Base-by-base conservation (phyloP, 148 eudicot species). In the Drosera capensis region DNA sequence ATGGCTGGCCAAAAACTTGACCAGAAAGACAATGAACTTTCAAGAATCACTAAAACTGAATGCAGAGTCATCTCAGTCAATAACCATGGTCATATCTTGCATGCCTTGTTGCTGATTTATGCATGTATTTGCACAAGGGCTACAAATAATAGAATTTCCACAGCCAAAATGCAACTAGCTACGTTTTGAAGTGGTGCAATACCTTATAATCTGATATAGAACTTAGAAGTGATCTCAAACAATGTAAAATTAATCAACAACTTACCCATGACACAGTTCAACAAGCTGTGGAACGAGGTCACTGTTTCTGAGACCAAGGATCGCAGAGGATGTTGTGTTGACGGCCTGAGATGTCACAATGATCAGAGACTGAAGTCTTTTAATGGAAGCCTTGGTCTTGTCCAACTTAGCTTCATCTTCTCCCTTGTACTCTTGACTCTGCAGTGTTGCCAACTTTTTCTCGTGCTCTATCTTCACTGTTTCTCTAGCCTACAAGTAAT, bases 201-300 rank as follows among this genome's bases (percentile, higher is more conserved):
- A 34, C n/a, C 38, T 34, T 2, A 34, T 34, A 34, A 11, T 34
- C n/a, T 34, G 38, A n/a, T n/a, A n/a, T n/a, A n/a, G n/a, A 6
- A 40, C 19, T 7, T 15, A 15, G 14, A 9, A 2, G 43, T 18
- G 18, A 40, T 11, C 18, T 40, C 20, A 40, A n/a, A 14, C 21
- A n/a, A 25, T 36, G 14, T 34, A 14, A 36, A 39, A 34, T 42
- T 19, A 40, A 34, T 2, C 19, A 49, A 36, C 44, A 45, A 48
- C 85, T 72, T 66, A 88, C 97, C 94, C 97, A 48, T 88, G 94
- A 63, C 94, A 83, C 36, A 88, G 86, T 51, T 88, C 81, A 23
- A 80, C 86, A 51, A 88, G 86, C 68, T 83, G 92, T 2, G 86
- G 86, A 41, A 88, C 74, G 37, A 88, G 94, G 66, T 88, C 94